Evolutionary conservation across 257 asterid genomes (phyloP).

Genomic region (Prunella vulgaris): DNA sequence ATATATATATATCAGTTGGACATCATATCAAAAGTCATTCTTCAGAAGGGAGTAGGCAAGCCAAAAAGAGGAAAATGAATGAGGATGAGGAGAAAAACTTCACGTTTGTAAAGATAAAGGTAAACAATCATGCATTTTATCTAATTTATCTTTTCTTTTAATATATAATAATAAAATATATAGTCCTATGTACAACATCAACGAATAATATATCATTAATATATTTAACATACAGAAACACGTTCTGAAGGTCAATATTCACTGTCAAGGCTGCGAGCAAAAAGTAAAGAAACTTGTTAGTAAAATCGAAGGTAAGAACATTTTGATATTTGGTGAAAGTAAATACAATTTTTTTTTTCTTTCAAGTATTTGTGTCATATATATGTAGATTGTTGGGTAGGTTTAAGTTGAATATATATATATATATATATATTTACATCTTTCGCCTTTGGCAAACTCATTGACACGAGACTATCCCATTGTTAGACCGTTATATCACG

Average conservation of each 20-base stretch:
- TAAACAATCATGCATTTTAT: background rate
- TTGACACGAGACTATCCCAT: too few relatives aligned
- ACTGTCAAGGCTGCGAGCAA: slow-evolving; percentile 62
- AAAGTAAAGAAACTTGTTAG: slow-evolving; percentile 60
- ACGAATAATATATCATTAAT: background rate
- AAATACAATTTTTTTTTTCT: too few relatives aligned
- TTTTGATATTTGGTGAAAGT: too few relatives aligned
- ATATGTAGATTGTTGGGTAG: background rate
- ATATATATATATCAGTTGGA: background rate
- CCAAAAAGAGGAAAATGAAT: slow-evolving; percentile 16
- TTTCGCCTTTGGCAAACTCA: too few relatives aligned
- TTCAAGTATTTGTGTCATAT: background rate
- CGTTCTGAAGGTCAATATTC: slow-evolving; percentile 62
- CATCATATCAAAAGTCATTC: background rate
- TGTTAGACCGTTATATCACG: too few relatives aligned
- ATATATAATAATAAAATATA: background rate
- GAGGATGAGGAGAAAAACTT: slow-evolving; percentile 14
- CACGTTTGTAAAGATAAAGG: slow-evolving; percentile 24
- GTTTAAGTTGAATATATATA: background rate
- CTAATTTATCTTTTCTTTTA: background rate
- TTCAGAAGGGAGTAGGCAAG: background rate
- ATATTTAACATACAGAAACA: slow-evolving; percentile 31
- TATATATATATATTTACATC: too few relatives aligned
- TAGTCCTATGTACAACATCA: background rate
- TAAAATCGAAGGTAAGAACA: slow-evolving; percentile 42